A percentile compares a stretch with the other conserved stretches of the same genome.
Conservation (phyloP, 306 rosid species). For the Vigna trinervia region DNA sequence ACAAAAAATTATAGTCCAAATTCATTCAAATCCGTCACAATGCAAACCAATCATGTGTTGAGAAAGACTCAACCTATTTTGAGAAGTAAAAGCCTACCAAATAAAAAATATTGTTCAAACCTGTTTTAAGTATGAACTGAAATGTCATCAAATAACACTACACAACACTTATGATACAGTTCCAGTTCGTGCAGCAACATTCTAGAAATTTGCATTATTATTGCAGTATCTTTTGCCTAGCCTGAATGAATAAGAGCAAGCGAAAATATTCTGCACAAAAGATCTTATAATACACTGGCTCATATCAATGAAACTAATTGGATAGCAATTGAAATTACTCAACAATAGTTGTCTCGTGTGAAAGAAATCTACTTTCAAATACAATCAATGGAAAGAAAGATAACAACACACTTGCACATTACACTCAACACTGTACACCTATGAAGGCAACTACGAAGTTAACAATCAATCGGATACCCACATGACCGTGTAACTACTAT, state of each 20-base stretch:
- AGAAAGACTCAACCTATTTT: too few species aligned
- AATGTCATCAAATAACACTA: too few species aligned
- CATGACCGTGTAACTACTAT: conserved; percentile 62
- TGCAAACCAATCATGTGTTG: too few species aligned
- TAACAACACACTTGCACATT: conserved; percentile 10
- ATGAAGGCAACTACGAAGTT: conserved; percentile 48
- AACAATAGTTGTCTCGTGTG: conserved; percentile 32
- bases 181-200: neutral
- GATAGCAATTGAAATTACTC: conserved; percentile 34
- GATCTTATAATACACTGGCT: neutral
- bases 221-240: neutral
- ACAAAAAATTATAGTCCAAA: too few species aligned
- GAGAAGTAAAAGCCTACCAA: too few species aligned
- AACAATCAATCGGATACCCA: conserved; percentile 51
- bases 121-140: too few species aligned
- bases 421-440: conserved; percentile 67
- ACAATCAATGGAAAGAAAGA: conserved; percentile 44
- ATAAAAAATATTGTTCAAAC: too few species aligned
- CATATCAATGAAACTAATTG: conserved; percentile 11
- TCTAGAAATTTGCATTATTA: neutral
- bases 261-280: neutral
- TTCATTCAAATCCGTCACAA: too few species aligned
- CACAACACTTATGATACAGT: neutral
- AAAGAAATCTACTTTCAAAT: conserved; percentile 46
- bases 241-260: neutral